These are phyloP conservation scores for Botrytis byssoidea DNA, from an alignment of 2,329 filamentous ascomycete genomes.

Conservation along the genomic window DNA sequence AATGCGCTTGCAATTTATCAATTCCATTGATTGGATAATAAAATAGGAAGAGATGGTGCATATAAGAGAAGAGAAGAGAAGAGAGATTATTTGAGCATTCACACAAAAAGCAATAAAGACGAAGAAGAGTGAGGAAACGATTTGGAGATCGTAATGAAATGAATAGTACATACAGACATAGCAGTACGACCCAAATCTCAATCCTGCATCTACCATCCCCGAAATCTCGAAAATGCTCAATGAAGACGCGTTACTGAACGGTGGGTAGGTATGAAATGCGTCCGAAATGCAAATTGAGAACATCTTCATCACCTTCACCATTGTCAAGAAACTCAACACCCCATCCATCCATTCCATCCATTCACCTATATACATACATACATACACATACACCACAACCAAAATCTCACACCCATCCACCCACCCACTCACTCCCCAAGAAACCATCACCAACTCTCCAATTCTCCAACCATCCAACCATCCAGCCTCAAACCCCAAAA, in stretches of 20 bases:
- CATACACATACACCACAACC: background rate
- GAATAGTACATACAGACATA: too few relatives aligned
- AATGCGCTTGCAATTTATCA: background rate
- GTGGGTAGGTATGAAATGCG: background rate
- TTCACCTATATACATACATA: background rate
- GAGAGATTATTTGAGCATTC: too few relatives aligned
- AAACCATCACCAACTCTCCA: background rate
- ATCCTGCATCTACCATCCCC: too few relatives aligned
- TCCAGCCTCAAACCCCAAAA: too few relatives aligned
- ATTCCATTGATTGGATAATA: background rate
- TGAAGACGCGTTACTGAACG: too few relatives aligned
- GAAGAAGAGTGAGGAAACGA: background rate
- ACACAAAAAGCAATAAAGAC: too few relatives aligned
- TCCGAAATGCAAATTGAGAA: accelerated
- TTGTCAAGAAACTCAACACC: background rate
- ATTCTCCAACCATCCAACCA: too few relatives aligned
- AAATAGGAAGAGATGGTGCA: background rate
- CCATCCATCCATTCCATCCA: background rate
- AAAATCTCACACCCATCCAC: background rate
- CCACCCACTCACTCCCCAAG: background rate
- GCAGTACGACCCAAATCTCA: too few relatives aligned
- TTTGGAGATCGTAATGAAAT: background rate
- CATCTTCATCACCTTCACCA: background rate
- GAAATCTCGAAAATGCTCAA: too few relatives aligned
- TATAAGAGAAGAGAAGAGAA: background rate